These are phyloP conservation scores for Falciphora oryzae DNA, from an alignment of 2,329 filamentous ascomycete species.

Conservation along the genomic window DNA sequence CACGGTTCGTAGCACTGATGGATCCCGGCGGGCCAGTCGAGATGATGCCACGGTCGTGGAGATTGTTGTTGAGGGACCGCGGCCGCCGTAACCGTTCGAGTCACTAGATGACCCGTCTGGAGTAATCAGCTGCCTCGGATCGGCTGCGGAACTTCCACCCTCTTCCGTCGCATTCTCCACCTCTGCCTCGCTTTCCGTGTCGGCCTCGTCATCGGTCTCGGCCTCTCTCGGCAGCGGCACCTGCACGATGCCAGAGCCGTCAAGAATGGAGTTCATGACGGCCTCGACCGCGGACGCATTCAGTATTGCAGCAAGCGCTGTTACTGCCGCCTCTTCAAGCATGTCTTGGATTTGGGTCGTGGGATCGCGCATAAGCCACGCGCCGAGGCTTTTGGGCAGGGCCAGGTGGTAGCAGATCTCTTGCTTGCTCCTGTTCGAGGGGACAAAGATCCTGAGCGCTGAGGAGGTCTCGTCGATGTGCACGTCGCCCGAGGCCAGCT, in stretches of 20 bases:
- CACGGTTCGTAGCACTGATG: background rate
- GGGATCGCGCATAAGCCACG: background rate
- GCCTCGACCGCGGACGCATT: background rate
- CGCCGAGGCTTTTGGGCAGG: slow-evolving; percentile 17
- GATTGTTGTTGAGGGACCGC: background rate
- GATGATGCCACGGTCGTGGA: background rate
- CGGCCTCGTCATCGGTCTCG: slow-evolving; percentile 2
- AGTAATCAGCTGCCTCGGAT: background rate
- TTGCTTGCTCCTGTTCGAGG: slow-evolving; percentile 21
- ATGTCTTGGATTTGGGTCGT: background rate
- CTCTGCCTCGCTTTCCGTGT: background rate
- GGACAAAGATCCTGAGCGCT: slow-evolving; percentile 26
- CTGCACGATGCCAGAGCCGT: background rate
- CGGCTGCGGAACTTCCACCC: background rate
- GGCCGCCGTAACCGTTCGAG: background rate
- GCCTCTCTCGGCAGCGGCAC: slow-evolving; percentile 1
- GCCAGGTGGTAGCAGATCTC: slow-evolving; percentile 22
- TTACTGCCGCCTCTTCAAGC: background rate
- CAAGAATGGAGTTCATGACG: slow-evolving; percentile 4
- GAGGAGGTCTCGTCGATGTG: slow-evolving; percentile 24
- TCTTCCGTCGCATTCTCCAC: background rate
- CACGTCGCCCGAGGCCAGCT: slow-evolving; percentile 18
- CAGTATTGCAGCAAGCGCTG: background rate
- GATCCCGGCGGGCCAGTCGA: background rate
- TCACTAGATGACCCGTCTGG: background rate